A percentile compares a stretch with the other conserved stretches of the same genome.
Evolutionary conservation across 495 filamentous ascomycete genomes (phyloP).

Genomic region (Podospora fimiseda): DNA sequence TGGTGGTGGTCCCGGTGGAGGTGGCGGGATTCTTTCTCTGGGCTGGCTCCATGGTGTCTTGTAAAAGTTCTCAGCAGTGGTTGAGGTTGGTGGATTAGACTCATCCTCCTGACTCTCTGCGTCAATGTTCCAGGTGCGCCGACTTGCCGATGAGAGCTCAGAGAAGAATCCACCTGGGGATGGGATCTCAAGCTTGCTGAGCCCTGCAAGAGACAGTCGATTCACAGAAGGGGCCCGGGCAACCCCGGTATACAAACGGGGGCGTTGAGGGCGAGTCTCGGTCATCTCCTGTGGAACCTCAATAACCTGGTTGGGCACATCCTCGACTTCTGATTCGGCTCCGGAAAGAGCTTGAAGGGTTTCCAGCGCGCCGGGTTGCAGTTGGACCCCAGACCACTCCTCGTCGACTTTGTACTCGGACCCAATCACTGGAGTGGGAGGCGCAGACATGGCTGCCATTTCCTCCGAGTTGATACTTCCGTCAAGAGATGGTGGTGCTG

Average conservation of each 20-base stretch:
- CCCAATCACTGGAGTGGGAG: conserved; percentile 69
- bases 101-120: conserved; percentile 35
- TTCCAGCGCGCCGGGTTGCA: conserved; percentile 70
- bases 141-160: conserved; percentile 61
- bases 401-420: conserved; percentile 44
- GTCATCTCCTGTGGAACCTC: conserved; percentile 40
- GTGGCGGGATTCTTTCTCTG: conserved; percentile 22
- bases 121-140: conserved; percentile 67
- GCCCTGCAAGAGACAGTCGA: conserved; percentile 44
- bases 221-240: conserved; percentile 27
- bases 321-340: conserved; percentile 44
- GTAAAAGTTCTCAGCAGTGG: conserved; percentile 80
- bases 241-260: conserved; percentile 33
- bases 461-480: conserved; percentile 83
- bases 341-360: conserved; percentile 70
- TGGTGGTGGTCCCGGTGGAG: conserved; percentile 30
- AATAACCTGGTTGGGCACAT: conserved; percentile 46
- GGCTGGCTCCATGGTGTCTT: conserved; percentile 64
- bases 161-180: conserved; percentile 90
- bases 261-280: conserved; percentile 33
- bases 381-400: conserved; percentile 59
- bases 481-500: conserved; percentile 80
- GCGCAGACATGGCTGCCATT: conserved; percentile 67
- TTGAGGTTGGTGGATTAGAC: conserved; percentile 58
- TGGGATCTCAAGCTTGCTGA: conserved; percentile 72